phyloP scores from a whole-genome alignment of 306 rosid species.

The Aeschynomene evenia region DNA sequence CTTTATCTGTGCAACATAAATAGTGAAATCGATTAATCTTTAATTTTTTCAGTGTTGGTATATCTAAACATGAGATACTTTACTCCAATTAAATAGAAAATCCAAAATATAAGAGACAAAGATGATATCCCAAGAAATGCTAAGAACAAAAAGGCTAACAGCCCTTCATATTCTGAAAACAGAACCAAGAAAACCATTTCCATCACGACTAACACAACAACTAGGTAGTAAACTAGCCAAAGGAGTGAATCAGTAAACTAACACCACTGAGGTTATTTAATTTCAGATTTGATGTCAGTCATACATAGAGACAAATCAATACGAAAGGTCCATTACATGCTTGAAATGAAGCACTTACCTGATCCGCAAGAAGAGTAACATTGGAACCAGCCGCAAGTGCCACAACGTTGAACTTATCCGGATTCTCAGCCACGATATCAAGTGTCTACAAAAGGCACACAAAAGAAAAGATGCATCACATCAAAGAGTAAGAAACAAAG shows the following conservation, averaged over 20 bases:
- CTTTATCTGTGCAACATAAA: conserved; percentile 59
- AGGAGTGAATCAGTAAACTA: conserved; percentile 8
- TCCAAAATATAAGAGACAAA: not conserved
- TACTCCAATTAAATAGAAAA: not conserved
- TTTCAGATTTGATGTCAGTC: not conserved
- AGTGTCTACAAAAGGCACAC: conserved; percentile 73
- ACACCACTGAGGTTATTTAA: not conserved
- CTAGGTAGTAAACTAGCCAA: not conserved
- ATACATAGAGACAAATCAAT: conserved; percentile 13
- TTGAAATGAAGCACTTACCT: conserved; percentile 49
- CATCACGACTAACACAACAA: not conserved
- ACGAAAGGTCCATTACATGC: conserved; percentile 10
- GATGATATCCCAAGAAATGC: not conserved
- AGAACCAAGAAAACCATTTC: not conserved
- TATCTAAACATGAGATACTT: not conserved
- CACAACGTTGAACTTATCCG: conserved; percentile 81
- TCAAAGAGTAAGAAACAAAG: not conserved
- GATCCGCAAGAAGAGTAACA: conserved; percentile 90
- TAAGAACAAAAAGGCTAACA: not conserved
- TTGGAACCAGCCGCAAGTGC: conserved; percentile 99
- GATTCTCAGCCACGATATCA: conserved; percentile 98
- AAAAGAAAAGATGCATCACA: conserved; percentile 21
- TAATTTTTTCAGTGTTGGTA: not conserved
- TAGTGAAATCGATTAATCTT: conserved; percentile 11
- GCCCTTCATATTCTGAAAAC: not conserved